Evolutionary conservation across 2,329 filamentous ascomycete genomes (phyloP), one percentile per base, ranked within the genome.

Genomic region (Aspergillus awamori): DNA sequence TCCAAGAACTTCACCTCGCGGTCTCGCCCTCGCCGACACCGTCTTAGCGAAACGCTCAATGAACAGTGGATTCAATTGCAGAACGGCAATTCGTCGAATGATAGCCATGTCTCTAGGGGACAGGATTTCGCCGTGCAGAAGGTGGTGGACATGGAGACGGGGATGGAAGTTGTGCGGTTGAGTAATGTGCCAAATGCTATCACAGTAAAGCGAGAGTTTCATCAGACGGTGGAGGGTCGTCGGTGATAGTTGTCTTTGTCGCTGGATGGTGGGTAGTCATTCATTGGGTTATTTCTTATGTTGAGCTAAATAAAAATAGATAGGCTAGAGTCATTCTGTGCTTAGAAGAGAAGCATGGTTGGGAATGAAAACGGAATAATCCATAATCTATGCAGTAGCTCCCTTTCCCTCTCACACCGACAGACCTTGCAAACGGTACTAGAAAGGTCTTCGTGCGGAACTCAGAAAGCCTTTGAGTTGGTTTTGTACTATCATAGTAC

Each of bases 21-120:
- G 4, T 49, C 36, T 5, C 52, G 48, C 20, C 41, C 30, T 1
- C 43, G 45, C 13, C 30, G 47, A 7, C 26, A 13, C 15, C 39
- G 58, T 8, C 51, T 39, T 15, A 56, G 52, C 13, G 45, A 39
- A 10, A 49, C 43, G 5, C 8, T 39, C 20, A 49, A 36, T 20
- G 58, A 59, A 17, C 41, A 54, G 13, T 59, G 58, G 58, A 59
- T 59, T 13, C 58, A 41, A 13, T 22, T 56, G 17, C 58, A 52
- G 26, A 56, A 55, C 20, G 51, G 41, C 13, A 54, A 45, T 10
- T 28, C 38, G 6, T 55, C 58, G 1, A 30, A 36, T 13, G 58
- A 49, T 1, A 51, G 13, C 30, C 43, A 54, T 11, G 22, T 28
- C 20, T 15, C 38, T 13, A 10, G 11, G 30, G 30, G 30, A 6